A percentile compares a stretch with the other conserved stretches of the same genome.
Conservation (phyloP, 257 asterid species). For the Gentiana macrophylla region DNA sequence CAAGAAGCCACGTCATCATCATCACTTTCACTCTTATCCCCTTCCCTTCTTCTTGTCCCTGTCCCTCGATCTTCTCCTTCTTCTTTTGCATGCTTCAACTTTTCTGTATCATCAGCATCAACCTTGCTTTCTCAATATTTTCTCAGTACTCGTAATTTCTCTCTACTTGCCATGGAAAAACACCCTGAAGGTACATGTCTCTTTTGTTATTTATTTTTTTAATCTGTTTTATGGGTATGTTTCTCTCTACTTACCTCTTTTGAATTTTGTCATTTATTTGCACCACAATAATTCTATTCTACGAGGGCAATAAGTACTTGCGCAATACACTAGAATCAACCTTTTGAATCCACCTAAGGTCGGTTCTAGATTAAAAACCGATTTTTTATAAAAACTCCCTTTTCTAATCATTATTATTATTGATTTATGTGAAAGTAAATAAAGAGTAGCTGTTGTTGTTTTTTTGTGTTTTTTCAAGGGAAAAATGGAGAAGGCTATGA, state of each 20-base stretch:
- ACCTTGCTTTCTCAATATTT: background rate
- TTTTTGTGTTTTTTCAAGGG: too few species aligned
- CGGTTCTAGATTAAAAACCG: too few species aligned
- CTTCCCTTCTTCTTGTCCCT: background rate
- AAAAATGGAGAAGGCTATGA: slow-evolving; percentile 20
- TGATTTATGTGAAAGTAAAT: background rate
- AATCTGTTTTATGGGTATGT: background rate
- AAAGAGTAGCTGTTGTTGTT: background rate
- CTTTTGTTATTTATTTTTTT: background rate
- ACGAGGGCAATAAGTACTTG: too few species aligned
- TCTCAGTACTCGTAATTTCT: background rate
- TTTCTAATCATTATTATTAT: background rate
- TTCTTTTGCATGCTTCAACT: slow-evolving; percentile 6
- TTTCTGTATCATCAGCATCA: background rate
- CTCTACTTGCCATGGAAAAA: slow-evolving; percentile 28
- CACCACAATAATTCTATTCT: too few species aligned
- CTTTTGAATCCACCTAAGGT: too few species aligned
- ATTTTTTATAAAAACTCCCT: too few species aligned
- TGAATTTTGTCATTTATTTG: too few species aligned
- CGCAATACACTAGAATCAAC: too few species aligned
- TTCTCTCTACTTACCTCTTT: slow-evolving; percentile 1
- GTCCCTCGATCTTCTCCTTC: background rate
- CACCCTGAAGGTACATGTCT: slow-evolving; percentile 23
- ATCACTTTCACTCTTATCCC: background rate
- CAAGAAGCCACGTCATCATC: slow-evolving; percentile 19